Evolutionary conservation across 768 basidiomycete species (phyloP).

Genomic region (Cystobasidium tubakii): DNA sequence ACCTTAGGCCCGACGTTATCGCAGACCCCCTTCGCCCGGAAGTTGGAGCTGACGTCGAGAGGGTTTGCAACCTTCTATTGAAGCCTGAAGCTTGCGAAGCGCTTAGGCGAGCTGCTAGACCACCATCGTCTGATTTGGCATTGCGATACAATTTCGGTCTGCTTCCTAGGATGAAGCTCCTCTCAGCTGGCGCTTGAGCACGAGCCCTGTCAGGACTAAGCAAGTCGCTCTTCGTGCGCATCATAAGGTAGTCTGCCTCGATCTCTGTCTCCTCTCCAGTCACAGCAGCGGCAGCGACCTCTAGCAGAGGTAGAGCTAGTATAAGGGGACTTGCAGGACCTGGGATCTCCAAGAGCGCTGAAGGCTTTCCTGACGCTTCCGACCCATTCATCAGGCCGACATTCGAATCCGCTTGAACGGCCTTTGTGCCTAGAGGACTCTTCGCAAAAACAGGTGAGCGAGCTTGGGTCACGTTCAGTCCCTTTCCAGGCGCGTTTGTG

Average conservation of each 20-base stretch:
- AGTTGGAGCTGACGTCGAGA: neutral
- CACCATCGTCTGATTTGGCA: neutral
- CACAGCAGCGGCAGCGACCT: no score
- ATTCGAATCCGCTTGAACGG: neutral
- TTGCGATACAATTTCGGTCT: neutral
- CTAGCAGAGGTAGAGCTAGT: no score
- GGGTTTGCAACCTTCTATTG: neutral
- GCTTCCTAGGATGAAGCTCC: neutral
- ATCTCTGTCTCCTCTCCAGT: no score
- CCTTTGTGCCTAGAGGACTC: neutral
- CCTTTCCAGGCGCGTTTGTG: neutral
- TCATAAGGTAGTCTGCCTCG: neutral
- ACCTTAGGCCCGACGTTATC: neutral
- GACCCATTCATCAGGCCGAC: neutral
- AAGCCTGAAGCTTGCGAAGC: neutral
- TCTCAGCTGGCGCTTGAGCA: neutral
- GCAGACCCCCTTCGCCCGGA: neutral
- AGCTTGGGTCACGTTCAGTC: no score
- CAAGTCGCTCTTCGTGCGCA: neutral
- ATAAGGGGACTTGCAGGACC: no score
- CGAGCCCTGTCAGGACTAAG: neutral
- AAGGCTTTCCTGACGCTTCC: no score
- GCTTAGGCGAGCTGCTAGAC: neutral
- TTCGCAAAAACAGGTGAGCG: neutral
- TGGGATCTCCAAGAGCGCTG: no score